Conservation (phyloP, 164 flowering plant genomes). For the Umbellularia californica region DNA sequence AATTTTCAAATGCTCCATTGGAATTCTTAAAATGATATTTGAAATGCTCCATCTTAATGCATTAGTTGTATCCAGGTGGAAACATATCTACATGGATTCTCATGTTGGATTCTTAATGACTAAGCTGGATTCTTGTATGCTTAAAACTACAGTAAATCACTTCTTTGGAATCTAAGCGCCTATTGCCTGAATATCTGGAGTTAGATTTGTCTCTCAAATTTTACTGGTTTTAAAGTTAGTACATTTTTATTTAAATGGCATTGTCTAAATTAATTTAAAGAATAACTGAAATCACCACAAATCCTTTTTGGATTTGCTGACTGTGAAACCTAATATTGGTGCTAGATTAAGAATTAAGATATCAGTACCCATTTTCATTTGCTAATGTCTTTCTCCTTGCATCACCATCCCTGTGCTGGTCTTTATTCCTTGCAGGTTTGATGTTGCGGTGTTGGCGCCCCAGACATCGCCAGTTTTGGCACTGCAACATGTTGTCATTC, state of each 20-base stretch:
- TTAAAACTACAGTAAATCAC: no score
- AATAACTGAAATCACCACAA: not conserved
- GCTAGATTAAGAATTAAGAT: not conserved
- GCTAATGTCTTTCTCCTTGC: not conserved
- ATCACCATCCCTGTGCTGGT: not conserved
- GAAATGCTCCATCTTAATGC: not conserved
- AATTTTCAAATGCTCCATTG: no score
- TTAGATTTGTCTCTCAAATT: no score
- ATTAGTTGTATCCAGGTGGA: not conserved
- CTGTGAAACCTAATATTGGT: not conserved
- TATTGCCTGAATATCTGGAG: no score
- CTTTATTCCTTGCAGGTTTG: slow-evolving; percentile 62
- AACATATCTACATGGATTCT: no score
- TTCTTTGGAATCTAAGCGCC: no score
- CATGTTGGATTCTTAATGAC: no score
- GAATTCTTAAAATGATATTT: not conserved
- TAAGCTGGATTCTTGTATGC: no score
- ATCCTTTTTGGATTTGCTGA: not conserved
- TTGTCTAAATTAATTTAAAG: no score
- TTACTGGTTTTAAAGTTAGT: no score
- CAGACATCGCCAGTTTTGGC: slow-evolving; percentile 71
- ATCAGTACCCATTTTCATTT: not conserved
- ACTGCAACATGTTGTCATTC: slow-evolving; percentile 72
- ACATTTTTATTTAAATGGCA: no score
- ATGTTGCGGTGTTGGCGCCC: slow-evolving; percentile 71